Conservation (phyloP, 1,284 basidiomycete genomes). For the Irpex rosettiformis region DNA sequence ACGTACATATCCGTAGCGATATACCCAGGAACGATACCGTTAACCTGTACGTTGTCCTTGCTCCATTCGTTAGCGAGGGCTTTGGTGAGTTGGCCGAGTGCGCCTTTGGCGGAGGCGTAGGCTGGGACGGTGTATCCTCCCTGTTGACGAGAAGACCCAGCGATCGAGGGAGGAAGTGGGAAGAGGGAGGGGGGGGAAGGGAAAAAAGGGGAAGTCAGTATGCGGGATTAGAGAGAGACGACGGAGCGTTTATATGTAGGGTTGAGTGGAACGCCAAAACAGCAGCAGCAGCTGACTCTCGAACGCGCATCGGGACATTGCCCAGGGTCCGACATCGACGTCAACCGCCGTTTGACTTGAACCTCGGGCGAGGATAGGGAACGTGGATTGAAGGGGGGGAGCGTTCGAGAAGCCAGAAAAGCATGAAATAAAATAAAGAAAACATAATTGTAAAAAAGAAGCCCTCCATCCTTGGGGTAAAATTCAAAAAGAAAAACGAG, state of each 20-base stretch:
- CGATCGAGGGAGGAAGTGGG: background rate
- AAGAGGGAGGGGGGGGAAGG: background rate
- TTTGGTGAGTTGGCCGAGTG: conserved; percentile 80
- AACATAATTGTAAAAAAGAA: too few relatives aligned
- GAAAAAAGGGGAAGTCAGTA: background rate
- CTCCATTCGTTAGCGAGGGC: conserved; percentile 76
- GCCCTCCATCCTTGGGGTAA: too few relatives aligned
- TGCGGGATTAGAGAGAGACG: background rate
- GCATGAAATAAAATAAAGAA: too few relatives aligned
- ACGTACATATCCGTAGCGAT: conserved; percentile 87
- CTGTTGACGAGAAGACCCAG: conserved; percentile 15
- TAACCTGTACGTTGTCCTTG: conserved; percentile 85
- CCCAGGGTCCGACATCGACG: too few relatives aligned
- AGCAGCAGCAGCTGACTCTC: background rate
- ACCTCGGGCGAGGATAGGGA: too few relatives aligned
- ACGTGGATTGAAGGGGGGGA: too few relatives aligned
- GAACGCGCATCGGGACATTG: too few relatives aligned
- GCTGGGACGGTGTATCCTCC: conserved; percentile 84
- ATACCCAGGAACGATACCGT: conserved; percentile 90
- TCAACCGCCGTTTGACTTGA: too few relatives aligned
- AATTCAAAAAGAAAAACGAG: too few relatives aligned
- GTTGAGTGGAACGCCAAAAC: background rate
- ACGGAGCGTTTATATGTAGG: background rate
- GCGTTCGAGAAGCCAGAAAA: too few relatives aligned
- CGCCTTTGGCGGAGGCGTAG: conserved; percentile 90